Evolutionary conservation across 768 basidiomycete genomes (phyloP).

Genomic region (Gyrodon lividus): DNA sequence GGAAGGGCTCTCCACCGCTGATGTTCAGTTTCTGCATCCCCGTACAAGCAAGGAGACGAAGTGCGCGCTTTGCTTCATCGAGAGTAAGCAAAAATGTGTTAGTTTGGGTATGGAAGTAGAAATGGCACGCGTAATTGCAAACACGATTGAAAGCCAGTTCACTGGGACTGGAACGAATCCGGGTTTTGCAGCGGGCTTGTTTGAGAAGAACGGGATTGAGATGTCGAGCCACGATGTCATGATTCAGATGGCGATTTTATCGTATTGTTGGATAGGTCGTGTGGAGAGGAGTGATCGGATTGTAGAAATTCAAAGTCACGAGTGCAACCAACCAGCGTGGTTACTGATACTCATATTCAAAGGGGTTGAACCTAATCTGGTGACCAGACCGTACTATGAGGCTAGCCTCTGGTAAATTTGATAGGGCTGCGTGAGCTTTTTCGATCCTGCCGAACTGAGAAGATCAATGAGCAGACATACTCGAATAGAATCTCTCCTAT

Average conservation of each 20-base stretch:
- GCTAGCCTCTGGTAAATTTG: too few relatives aligned
- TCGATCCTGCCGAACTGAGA: too few relatives aligned
- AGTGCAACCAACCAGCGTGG: too few relatives aligned
- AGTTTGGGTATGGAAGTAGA: conserved; percentile 36
- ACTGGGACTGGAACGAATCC: conserved; percentile 13
- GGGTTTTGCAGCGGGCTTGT: conserved; percentile 1
- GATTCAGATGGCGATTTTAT: too few relatives aligned
- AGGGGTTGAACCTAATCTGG: too few relatives aligned
- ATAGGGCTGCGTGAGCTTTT: too few relatives aligned
- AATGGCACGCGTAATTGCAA: conserved; percentile 34
- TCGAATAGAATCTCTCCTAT: too few relatives aligned
- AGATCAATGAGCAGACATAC: too few relatives aligned
- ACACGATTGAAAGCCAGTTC: conserved; percentile 15
- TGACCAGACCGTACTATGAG: too few relatives aligned
- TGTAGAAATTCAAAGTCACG: not conserved
- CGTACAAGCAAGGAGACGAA: conserved; percentile 25
- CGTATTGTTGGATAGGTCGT: too few relatives aligned
- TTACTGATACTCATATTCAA: too few relatives aligned
- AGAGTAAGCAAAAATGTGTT: conserved; percentile 28
- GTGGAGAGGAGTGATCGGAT: too few relatives aligned
- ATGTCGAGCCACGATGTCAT: conserved; percentile 1
- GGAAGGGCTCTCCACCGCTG: conserved; percentile 34
- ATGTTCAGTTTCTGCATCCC: conserved; percentile 38
- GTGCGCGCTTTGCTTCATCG: conserved; percentile 30
- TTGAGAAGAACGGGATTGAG: not conserved